These are phyloP conservation scores for Trichophyton verrucosum DNA, from an alignment of 2,329 filamentous ascomycete genomes.

Conservation along the genomic window DNA sequence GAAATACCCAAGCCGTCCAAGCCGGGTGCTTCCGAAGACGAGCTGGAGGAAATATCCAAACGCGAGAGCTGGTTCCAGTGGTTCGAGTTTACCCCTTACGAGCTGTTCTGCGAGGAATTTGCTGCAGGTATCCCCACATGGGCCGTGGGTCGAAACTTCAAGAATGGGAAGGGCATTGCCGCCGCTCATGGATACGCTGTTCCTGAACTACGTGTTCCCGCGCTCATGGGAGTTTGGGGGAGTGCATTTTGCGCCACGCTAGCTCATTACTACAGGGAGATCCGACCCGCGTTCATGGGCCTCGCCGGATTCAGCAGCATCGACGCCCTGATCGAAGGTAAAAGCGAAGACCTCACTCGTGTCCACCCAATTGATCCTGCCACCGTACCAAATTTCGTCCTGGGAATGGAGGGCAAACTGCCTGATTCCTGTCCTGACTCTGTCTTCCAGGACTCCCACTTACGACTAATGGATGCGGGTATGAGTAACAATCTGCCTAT, in stretches of 20 bases:
- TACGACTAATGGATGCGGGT: slow-evolving; percentile 87
- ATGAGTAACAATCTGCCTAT: slow-evolving; percentile 98
- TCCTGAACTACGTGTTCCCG: slow-evolving; percentile 71
- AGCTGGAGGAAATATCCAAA: slow-evolving; percentile 35
- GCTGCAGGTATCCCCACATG: slow-evolving; percentile 87
- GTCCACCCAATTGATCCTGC: slow-evolving; percentile 92
- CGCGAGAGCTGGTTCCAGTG: slow-evolving; percentile 89
- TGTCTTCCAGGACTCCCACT: slow-evolving; percentile 56
- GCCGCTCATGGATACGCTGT: slow-evolving; percentile 55
- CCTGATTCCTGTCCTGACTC: slow-evolving; percentile 66
- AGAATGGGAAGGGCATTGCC: slow-evolving; percentile 56
- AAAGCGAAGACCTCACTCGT: slow-evolving; percentile 73
- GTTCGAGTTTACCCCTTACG: slow-evolving; percentile 92
- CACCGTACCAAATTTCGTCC: slow-evolving; percentile 75
- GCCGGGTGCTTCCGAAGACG: slow-evolving; percentile 33
- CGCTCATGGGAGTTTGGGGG: slow-evolving; percentile 89
- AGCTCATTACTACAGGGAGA: slow-evolving; percentile 89
- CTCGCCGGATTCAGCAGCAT: slow-evolving; percentile 63
- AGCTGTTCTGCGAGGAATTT: slow-evolving; percentile 90
- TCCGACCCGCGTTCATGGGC: slow-evolving; percentile 66
- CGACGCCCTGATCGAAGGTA: slow-evolving; percentile 69
- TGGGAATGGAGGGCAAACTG: slow-evolving; percentile 65
- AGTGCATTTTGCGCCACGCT: slow-evolving; percentile 93
- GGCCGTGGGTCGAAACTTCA: slow-evolving; percentile 75
- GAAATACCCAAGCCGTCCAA: slow-evolving; percentile 61